phyloP scores from a whole-genome alignment of 306 rosid genomes.

The Astragalus glycyphyllos region DNA sequence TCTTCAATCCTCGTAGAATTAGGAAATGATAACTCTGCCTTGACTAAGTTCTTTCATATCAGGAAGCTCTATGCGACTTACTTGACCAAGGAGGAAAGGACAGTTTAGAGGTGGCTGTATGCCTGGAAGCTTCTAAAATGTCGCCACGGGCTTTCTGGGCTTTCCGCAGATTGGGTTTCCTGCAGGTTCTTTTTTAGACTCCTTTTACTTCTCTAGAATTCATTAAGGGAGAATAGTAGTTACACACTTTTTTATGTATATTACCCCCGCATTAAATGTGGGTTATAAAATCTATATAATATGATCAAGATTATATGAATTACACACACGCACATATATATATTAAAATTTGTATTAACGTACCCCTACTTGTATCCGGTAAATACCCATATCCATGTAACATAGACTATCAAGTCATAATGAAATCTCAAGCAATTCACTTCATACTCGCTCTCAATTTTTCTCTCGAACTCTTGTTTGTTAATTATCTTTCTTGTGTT shows the following conservation, averaged over 20 bases:
- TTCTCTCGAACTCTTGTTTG: too few relatives aligned
- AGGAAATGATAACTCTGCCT: not conserved
- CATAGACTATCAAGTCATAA: too few relatives aligned
- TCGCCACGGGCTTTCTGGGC: constrained; percentile 97
- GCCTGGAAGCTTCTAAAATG: constrained; percentile 70
- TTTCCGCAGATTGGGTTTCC: constrained; percentile 82
- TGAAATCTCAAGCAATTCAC: too few relatives aligned
- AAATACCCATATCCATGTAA: too few relatives aligned
- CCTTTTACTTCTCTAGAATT: constrained; percentile 4
- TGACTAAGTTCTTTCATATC: not conserved
- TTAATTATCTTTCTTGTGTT: too few relatives aligned
- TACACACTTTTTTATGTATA: too few relatives aligned
- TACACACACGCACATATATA: too few relatives aligned
- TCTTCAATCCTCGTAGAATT: not conserved
- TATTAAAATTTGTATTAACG: too few relatives aligned
- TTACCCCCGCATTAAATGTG: not conserved
- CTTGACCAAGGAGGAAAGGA: constrained; percentile 75
- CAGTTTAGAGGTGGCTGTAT: constrained; percentile 68
- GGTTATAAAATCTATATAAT: too few relatives aligned
- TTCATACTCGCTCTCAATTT: too few relatives aligned
- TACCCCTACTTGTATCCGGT: too few relatives aligned
- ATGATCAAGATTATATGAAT: too few relatives aligned
- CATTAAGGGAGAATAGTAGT: not conserved
- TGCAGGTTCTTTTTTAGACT: constrained; percentile 55
- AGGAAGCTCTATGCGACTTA: constrained; percentile 72